phyloP scores from a whole-genome alignment of 441 rosid species.

The Croton laevigatus region DNA sequence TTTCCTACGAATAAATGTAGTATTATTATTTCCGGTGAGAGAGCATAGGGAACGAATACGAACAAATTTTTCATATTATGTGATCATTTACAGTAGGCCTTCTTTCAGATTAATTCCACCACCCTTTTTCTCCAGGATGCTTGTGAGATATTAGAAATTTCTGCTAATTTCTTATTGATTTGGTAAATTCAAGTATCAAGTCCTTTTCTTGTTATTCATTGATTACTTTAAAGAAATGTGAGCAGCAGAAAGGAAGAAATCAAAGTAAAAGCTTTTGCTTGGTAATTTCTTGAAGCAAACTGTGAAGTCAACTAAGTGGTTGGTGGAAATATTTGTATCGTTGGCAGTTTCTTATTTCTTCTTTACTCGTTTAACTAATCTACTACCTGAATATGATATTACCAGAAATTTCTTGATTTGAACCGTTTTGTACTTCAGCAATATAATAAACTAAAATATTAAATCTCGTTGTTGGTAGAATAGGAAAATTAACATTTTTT shows the following conservation, averaged over 20 bases:
- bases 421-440: too few relatives aligned
- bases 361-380: background rate
- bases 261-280: background rate
- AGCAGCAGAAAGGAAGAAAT: too few relatives aligned
- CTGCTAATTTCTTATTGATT: background rate
- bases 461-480: too few relatives aligned
- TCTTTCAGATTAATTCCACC: background rate
- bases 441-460: too few relatives aligned
- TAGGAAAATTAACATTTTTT: too few relatives aligned
- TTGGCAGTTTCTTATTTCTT: background rate
- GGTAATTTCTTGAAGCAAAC: background rate
- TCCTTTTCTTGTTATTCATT: too few relatives aligned
- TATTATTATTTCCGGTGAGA: conserved; percentile 18
- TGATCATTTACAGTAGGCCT: too few relatives aligned
- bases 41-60: conserved; percentile 28
- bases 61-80: background rate
- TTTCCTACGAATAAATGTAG: conserved; percentile 33
- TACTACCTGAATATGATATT: background rate
- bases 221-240: too few relatives aligned
- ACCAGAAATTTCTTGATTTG: too few relatives aligned
- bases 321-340: background rate
- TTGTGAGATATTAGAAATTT: background rate
- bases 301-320: background rate
- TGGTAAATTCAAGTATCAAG: too few relatives aligned
- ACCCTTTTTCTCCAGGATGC: background rate